Base-by-base conservation (phyloP, 2,329 filamentous ascomycete species). In the Phaeosphaeria sp. region DNA sequence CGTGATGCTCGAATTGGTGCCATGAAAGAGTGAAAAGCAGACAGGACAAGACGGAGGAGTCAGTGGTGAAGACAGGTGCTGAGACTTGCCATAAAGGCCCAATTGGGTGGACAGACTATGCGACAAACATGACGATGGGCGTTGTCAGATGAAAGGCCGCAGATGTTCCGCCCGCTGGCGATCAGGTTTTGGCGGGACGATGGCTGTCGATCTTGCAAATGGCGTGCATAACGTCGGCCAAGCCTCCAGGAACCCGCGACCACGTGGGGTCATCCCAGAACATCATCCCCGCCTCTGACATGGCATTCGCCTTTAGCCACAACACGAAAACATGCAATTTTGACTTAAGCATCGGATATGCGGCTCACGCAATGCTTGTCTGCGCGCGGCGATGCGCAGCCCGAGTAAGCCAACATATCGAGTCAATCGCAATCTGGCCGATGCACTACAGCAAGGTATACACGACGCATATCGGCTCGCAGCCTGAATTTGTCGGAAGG, bases 111-210 rank as follows among this genome's bases (percentile, higher is more conserved):
- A 17, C 64, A 61, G 47, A 54, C 56, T 55, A 69, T 68, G 63
- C 56, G 62, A 50, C 66, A 65, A 66, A 56, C 66, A 76, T 72
- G 72, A 71, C 69, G 71, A 46, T 59, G 55, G 50, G 51, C 44
- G 59, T 55, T 55, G 58, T 58, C 56, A 54, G 49, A 53, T 58
- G 47, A n/a, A 46, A 42, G 44, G 50, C 55, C 46, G 60, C 50
- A 36, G 53, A 56, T 59, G 57, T 66, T 56, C 64, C 61, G 56
- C 65, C 47, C 46, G 17, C 50, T 51, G 56, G 51, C 46, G 55
- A 65, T 66, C 65, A 62, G 59, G 61, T 70, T 69, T 67, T 30
- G 51, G 30, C 30, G 30, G 30, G 30, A 36, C 30, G 5, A 13
- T 11, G 30, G 30, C 50, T 54, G 46, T 44, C 60, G 48, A 60